These are phyloP conservation scores for Spongospora subterranea DNA, from an alignment of 208 protist genomes.

Conservation along the genomic window DNA sequence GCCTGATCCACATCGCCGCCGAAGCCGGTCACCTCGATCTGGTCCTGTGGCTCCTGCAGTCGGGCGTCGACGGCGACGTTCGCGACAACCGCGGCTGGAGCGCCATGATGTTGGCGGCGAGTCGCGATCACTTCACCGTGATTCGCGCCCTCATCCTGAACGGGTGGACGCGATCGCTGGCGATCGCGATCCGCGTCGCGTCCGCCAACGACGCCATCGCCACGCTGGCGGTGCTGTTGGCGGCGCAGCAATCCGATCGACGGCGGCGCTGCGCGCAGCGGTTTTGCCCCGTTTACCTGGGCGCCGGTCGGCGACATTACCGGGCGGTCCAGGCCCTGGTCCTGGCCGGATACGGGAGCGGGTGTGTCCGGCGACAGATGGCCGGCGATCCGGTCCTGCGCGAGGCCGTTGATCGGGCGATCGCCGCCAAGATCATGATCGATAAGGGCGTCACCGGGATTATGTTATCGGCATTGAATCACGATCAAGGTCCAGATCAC, in stretches of 20 bases:
- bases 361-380: background rate
- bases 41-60: background rate
- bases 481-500: background rate
- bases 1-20: slow-evolving; percentile 42
- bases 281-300: slow-evolving; percentile 16
- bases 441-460: background rate
- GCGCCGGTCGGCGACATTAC: background rate
- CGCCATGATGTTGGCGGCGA: slow-evolving; percentile 8
- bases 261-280: background rate
- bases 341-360: background rate
- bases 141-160: background rate
- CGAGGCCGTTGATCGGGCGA: background rate
- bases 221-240: background rate
- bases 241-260: background rate
- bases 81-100: background rate
- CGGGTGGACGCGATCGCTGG: background rate
- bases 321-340: slow-evolving; percentile 15
- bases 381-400: background rate
- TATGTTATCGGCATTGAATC: background rate
- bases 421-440: background rate
- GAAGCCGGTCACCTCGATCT: slow-evolving; percentile 42
- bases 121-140: background rate
- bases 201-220: background rate
- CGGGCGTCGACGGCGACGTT: slow-evolving; percentile 1
- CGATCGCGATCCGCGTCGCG: background rate